Base-by-base conservation (phyloP, 352 stramenopile species). In the Pythium aristosporum region DNA sequence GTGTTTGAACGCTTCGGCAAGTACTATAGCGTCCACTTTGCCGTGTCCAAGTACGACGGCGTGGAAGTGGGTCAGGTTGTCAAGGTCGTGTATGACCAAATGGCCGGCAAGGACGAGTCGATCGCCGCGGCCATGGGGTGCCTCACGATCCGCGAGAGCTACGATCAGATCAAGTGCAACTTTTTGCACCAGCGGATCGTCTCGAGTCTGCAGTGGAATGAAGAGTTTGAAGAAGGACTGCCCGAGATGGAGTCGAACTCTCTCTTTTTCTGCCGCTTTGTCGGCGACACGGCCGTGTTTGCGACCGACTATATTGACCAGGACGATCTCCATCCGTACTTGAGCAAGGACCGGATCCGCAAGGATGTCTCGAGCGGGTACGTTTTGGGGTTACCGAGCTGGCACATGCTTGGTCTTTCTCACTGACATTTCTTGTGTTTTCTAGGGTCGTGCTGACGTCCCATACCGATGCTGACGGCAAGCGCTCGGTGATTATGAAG, bases 1-100 rank as follows among this genome's bases (percentile, higher is more conserved):
- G 82, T 81, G 72, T 92, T 92, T 65, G 83, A 92, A 64, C 82
- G 85, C 55, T 92, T 90, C 39, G 83, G 83, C 61, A 92, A 92
- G 65, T 79, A 81, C 62, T 92, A 92, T 68, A 89, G 71, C 51
- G 78, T 90, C 12, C 79, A 90, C 63, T 90, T 92, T 52, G 72
- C 76, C 34, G 84, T 92, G 50, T 87, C 79, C 46, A 87, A 81
- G 65, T 88, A 87, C 71, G 81, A 92, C 21, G 81, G 73, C 25
- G 79, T 89, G 5, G 74, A 73, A 20, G 76, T 92, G 3, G 77
- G 77, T 16, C 72, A 88, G 36, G 79, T 90, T 25, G 80, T 78
- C 20, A 77, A 82, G 37, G 79, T 81, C 8, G 80, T 92, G 34
- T 89, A 90, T 67, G 74, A 90, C 32, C 79, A 89, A 68, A 85